These are phyloP conservation scores for Zasmidium citrigriseum DNA, from an alignment of 2,329 filamentous ascomycete genomes.

Conservation along the genomic window DNA sequence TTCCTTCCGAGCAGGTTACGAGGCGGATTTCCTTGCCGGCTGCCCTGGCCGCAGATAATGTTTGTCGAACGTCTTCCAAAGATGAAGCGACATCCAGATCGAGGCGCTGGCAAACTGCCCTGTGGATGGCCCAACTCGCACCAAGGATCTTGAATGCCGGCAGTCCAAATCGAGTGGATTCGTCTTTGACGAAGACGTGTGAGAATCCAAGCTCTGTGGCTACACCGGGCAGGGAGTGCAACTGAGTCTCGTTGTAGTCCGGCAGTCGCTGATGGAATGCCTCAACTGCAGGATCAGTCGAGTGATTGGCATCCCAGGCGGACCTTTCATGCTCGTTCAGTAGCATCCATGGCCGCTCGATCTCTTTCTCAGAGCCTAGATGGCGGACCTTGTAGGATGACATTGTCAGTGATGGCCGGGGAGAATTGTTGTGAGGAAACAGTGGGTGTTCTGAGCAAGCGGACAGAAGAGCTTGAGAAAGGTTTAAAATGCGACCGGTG, in stretches of 20 bases:
- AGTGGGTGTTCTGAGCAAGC: too few relatives aligned
- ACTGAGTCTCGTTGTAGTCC: conserved; percentile 56
- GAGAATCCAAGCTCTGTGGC: conserved; percentile 60
- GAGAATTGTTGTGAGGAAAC: neutral
- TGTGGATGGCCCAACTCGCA: conserved; percentile 71
- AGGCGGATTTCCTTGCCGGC: conserved; percentile 43
- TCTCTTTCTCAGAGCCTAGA: conserved; percentile 12
- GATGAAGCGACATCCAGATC: conserved; percentile 45
- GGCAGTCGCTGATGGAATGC: conserved; percentile 62
- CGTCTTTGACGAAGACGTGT: conserved; percentile 69
- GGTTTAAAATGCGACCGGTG: too few relatives aligned
- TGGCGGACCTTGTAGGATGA: conserved; percentile 24
- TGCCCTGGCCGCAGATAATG: conserved; percentile 27
- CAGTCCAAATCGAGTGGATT: conserved; percentile 66
- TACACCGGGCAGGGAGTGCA: conserved; percentile 55
- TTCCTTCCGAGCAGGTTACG: conserved; percentile 72
- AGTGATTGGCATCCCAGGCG: neutral
- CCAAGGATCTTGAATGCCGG: conserved; percentile 81
- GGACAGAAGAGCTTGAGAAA: neutral
- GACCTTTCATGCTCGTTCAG: conserved; percentile 16
- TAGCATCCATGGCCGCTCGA: conserved; percentile 20
- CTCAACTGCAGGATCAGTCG: conserved; percentile 24
- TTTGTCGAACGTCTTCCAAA: conserved; percentile 46
- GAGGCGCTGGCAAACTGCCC: conserved; percentile 53
- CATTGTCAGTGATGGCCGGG: conserved; percentile 9